Evolutionary conservation across 306 rosid species (phyloP).

Genomic region (Mucuna pruriens): DNA sequence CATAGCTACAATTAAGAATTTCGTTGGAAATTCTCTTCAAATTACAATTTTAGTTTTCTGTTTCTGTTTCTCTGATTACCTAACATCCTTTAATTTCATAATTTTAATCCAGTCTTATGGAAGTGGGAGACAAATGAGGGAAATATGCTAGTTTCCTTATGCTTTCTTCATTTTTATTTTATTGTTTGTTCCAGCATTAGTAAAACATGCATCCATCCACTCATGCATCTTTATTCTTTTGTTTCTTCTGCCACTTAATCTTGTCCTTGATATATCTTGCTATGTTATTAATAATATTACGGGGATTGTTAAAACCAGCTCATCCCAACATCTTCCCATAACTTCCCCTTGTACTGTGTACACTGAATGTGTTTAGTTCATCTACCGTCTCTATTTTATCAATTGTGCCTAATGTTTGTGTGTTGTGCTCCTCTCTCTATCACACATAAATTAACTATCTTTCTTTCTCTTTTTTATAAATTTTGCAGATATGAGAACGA

Average conservation of each 20-base stretch:
- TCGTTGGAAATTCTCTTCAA: background rate
- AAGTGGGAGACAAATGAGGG: background rate
- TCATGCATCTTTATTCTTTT: background rate
- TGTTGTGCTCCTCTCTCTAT: slow-evolving; percentile 8
- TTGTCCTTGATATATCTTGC: slow-evolving; percentile 10
- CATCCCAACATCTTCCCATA: background rate
- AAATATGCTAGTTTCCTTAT: background rate
- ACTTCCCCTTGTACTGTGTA: background rate
- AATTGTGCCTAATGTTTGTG: background rate
- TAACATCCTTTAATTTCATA: background rate
- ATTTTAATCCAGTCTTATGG: slow-evolving; percentile 1
- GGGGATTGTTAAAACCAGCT: slow-evolving; percentile 6
- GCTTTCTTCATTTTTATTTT: background rate
- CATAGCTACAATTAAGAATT: background rate
- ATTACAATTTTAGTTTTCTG: background rate
- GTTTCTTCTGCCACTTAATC: background rate
- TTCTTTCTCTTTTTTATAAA: slow-evolving; percentile 31
- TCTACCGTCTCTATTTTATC: slow-evolving; percentile 11
- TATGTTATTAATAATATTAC: background rate
- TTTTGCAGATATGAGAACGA: slow-evolving; percentile 82
- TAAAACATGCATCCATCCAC: background rate
- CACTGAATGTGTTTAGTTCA: slow-evolving; percentile 3
- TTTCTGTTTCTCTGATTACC: background rate
- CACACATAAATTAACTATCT: background rate
- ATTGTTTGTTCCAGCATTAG: background rate